Evolutionary conservation across 176 grass and related monocot genomes (phyloP), one percentile per base, ranked within the genome.

Genomic region (Puccinellia tenuiflora): DNA sequence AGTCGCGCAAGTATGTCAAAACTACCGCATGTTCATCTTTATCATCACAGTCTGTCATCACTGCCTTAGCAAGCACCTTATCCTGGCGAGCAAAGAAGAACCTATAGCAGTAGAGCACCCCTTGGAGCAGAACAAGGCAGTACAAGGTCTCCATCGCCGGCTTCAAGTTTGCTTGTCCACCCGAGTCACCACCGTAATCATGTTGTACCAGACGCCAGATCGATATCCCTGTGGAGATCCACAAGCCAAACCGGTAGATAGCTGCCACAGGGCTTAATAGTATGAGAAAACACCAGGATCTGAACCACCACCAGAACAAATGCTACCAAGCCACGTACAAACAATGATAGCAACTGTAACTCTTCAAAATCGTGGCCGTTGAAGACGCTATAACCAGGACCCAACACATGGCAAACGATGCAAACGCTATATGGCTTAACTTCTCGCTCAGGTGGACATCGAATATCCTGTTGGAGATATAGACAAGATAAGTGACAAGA

Each of bases 201-300:
- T 52, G 46, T 3, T 54, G 4, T 40, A 17, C 54, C 0, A 84
- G 34, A n/a, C 60, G 73, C 82, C 73, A 77, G 1, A 84, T 0
- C 0, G 60, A 66, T 2, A 77, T 10, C 2, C 73, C 46, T 1
- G 60, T 4, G 5, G 46, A 42, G 22, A 85, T 67, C 1, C 17
- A 56, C 0, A 68, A 0, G 7, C 82, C 72, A 4, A n/a, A 9
- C 46, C 55, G 0, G 7, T 68, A 68, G 6, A 77, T 0, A 9
- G 10, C 12, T 0, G 2, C 17, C 0, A 68, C 11, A 17, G 73
- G 73, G 35, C 3, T 17, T 12, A 85, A 5, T 16, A 85, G 12
- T 2, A 29, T n/a, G 7, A n/a, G 0, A 6, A 26, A 85, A 0
- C 4, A 30, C 12, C 0, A 61, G 0, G 0, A 22, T 0, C 9